Percentiles rank a stretch among this genome's conserved stretches.
Evolutionary conservation across 1,284 basidiomycete genomes (phyloP).

Genomic region (Waitea zeae): DNA sequence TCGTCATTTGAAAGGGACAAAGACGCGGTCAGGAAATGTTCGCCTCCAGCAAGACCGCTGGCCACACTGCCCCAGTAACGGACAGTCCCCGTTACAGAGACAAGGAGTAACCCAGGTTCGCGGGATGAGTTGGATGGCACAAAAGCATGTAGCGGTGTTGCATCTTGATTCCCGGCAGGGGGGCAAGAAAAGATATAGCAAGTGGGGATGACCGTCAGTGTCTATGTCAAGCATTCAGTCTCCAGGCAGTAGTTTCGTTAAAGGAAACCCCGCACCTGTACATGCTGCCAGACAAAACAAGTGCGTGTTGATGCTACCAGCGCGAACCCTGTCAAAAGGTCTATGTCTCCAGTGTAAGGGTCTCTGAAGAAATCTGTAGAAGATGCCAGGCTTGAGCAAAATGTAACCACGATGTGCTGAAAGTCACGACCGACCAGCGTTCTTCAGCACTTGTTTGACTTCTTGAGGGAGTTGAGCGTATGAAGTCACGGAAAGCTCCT

Average conservation of each 20-base stretch:
- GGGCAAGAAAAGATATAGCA: slow-evolving; percentile 73
- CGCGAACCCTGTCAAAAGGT: slow-evolving; percentile 53
- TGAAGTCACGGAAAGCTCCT: slow-evolving; percentile 50
- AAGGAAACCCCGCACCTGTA: slow-evolving; percentile 27
- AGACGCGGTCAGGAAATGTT: slow-evolving; percentile 34
- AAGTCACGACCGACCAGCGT: slow-evolving; percentile 29
- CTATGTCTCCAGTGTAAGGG: slow-evolving; percentile 51
- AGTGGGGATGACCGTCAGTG: slow-evolving; percentile 46
- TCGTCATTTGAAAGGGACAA: slow-evolving; percentile 40
- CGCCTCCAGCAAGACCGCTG: slow-evolving; percentile 66
- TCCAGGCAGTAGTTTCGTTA: slow-evolving; percentile 3
- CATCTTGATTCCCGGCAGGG: slow-evolving; percentile 19
- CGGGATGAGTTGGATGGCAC: slow-evolving; percentile 50
- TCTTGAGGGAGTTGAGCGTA: slow-evolving; percentile 57
- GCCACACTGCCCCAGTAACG: slow-evolving; percentile 72
- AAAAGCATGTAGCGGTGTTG: slow-evolving; percentile 46
- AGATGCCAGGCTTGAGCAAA: slow-evolving; percentile 4
- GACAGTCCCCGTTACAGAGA: slow-evolving; percentile 43
- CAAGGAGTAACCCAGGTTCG: slow-evolving; percentile 62
- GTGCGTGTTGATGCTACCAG: slow-evolving; percentile 53
- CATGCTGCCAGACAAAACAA: slow-evolving; percentile 72
- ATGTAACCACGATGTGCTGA: neutral
- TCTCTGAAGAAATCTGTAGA: slow-evolving; percentile 51
- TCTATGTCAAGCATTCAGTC: slow-evolving; percentile 16
- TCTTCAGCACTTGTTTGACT: slow-evolving; percentile 50